Percentiles rank a stretch among this genome's conserved stretches.
These are phyloP conservation scores for Buxus sempervirens DNA, from an alignment of 164 flowering plant genomes.

Conservation along the genomic window DNA sequence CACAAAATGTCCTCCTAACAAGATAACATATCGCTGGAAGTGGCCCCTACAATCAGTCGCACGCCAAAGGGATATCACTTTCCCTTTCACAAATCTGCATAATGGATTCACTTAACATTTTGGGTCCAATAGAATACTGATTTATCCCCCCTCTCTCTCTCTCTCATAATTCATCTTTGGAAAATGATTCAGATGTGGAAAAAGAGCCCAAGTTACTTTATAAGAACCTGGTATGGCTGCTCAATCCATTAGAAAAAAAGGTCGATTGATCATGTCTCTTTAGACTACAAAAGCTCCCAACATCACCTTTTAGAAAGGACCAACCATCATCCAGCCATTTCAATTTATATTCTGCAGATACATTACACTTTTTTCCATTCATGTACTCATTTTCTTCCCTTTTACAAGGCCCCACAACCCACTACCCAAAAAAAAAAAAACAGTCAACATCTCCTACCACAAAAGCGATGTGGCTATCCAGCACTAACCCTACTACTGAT, in stretches of 20 bases:
- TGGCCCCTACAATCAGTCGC: too few relatives aligned
- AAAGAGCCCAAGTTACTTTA: constrained; percentile 21
- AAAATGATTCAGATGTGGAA: constrained; percentile 22
- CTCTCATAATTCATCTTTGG: constrained; percentile 22
- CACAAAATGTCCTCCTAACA: too few relatives aligned
- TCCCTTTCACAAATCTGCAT: too few relatives aligned
- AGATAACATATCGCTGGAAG: too few relatives aligned
- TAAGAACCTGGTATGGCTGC: constrained; percentile 9
- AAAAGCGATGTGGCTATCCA: constrained; percentile 46
- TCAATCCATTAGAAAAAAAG: neutral
- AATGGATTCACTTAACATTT: too few relatives aligned
- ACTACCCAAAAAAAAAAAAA: constrained; percentile 28
- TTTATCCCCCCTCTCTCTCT: constrained; percentile 13
- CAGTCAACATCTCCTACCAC: constrained; percentile 60
- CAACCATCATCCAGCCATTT: constrained; percentile 38
- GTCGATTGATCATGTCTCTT: constrained; percentile 7
- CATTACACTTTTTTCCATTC: constrained; percentile 12
- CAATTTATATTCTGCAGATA: constrained; percentile 18
- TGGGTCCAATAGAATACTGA: too few relatives aligned
- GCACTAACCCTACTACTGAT: constrained; percentile 46
- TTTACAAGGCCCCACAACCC: constrained; percentile 49
- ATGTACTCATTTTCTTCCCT: constrained; percentile 24
- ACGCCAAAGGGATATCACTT: too few relatives aligned
- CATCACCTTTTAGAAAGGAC: constrained; percentile 17
- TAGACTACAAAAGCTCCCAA: constrained; percentile 11